Evolutionary conservation across 768 basidiomycete species (phyloP).

Genomic region (Pholiota microspora): DNA sequence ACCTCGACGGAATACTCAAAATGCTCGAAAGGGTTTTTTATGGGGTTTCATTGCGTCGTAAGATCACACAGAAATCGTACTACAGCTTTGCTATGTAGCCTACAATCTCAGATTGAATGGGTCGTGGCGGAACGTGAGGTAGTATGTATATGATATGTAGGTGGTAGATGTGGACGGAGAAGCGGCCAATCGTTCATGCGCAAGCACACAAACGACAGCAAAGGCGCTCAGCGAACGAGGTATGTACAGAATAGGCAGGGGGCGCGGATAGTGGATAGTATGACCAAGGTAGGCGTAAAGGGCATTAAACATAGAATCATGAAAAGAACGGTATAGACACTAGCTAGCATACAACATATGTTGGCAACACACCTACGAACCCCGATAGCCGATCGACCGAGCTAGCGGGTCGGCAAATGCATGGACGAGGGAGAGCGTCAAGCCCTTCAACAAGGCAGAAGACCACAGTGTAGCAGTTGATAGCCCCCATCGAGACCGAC

Average conservation of each 20-base stretch:
- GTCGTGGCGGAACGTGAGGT: slow-evolving; percentile 18
- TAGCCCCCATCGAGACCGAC: slow-evolving; percentile 4
- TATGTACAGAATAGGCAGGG: not conserved
- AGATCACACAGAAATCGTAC: slow-evolving; percentile 44
- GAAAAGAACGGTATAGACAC: slow-evolving; percentile 2
- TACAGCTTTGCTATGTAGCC: slow-evolving; percentile 39
- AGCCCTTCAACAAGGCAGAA: slow-evolving; percentile 21
- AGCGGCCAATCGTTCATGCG: slow-evolving; percentile 12
- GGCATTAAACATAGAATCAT: slow-evolving; percentile 3
- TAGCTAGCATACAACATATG: slow-evolving; percentile 3
- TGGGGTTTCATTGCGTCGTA: slow-evolving; percentile 38
- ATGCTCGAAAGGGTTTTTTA: slow-evolving; percentile 3
- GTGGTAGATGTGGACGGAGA: slow-evolving; percentile 1
- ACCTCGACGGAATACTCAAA: not conserved
- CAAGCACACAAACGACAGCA: slow-evolving; percentile 16
- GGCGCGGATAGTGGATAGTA: slow-evolving; percentile 3
- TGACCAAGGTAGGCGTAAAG: slow-evolving; percentile 8
- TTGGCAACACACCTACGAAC: slow-evolving; percentile 8
- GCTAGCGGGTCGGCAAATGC: slow-evolving; percentile 18
- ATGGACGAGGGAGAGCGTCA: slow-evolving; percentile 17
- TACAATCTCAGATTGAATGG: slow-evolving; percentile 29
- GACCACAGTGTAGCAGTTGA: no score
- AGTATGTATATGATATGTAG: slow-evolving; percentile 12
- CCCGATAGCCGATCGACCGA: slow-evolving; percentile 16
- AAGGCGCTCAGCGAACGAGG: slow-evolving; percentile 4